A percentile compares a stretch with the other conserved stretches of the same genome.
phyloP scores from a whole-genome alignment of 2,329 filamentous ascomycete species.

The Calonectria henricotiae region DNA sequence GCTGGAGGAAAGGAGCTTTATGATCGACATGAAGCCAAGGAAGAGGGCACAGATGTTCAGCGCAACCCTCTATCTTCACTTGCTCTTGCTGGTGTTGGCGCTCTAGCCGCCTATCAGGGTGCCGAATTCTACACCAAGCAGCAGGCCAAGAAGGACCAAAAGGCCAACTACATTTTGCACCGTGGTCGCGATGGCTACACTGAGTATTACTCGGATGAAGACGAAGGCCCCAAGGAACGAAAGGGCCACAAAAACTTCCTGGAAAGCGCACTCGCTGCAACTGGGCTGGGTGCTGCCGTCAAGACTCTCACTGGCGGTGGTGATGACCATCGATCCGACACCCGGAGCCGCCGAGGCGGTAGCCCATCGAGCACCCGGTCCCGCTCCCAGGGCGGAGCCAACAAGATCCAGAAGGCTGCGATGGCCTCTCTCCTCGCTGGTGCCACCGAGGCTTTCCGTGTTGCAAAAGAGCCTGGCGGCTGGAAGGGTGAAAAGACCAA shows the following conservation, averaged over 20 bases:
- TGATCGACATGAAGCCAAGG: conserved; percentile 74
- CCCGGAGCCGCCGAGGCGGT: conserved; percentile 68
- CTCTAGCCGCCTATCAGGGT: conserved; percentile 76
- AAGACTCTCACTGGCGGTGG: conserved; percentile 73
- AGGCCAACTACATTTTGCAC: conserved; percentile 69
- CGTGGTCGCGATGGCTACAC: conserved; percentile 69
- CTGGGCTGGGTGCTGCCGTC: conserved; percentile 74
- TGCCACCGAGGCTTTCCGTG: conserved; percentile 92
- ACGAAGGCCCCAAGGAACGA: conserved; percentile 69
- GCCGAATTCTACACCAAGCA: conserved; percentile 76
- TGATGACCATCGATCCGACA: conserved; percentile 60
- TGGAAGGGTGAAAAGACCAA: conserved; percentile 95
- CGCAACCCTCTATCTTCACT: conserved; percentile 74
- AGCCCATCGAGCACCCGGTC: conserved; percentile 67
- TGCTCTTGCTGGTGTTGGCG: conserved; percentile 76
- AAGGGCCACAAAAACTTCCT: conserved; percentile 77
- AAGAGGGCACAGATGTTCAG: conserved; percentile 67
- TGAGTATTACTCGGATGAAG: conserved; percentile 74
- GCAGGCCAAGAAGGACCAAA: conserved; percentile 71
- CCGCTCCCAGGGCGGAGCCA: conserved; percentile 68
- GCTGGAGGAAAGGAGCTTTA: conserved; percentile 78
- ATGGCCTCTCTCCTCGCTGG: conserved; percentile 93
- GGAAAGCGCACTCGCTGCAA: conserved; percentile 75
- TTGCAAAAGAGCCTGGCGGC: conserved; percentile 88
- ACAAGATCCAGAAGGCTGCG: conserved; percentile 86